Base-by-base conservation (phyloP, 176 grass and related monocot genomes). In the Tillandsia fasciculata region DNA sequence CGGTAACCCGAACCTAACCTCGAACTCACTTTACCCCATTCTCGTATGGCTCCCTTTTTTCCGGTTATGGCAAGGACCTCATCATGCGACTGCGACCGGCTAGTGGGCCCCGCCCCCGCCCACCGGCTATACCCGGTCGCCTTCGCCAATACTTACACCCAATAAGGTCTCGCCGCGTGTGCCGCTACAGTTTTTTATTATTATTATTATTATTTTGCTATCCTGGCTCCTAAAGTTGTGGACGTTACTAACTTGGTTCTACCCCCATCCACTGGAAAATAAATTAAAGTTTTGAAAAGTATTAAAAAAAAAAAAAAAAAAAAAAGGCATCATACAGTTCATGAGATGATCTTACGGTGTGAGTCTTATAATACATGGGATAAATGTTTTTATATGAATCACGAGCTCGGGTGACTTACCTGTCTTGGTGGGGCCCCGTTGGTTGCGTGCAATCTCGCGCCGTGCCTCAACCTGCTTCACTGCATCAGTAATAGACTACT, bases 1-100 rank as follows among this genome's bases (percentile, higher is more conserved):
- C 52, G 69, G 74, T 68, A 78, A 64, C 70, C 53, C 33, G 33
- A 28, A 28, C 11, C 53, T 52, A 67, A 70, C 70, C 70, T 78
- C 70, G 68, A 70, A 84, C 70, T 10, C 18, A 15, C 13, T 68
- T 71, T 52, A 49, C 51, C 68, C 56, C 77, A 18, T 73, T 73
- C 68, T 78, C 75, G 63, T 56, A 69, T 74, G 17, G 2, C 3
- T 24, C 12, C 33, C 50, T 73, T 77, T 72, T 63, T 78, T 70
- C 81, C 75, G 53, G 69, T 83, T 83, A 69, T 78, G 81, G 63
- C 68, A 83, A 63, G 23, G 42, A 65, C 13, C 1, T 61, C 56
- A 20, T 50, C 50, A 49, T 67, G 1, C 10, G 11, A 74, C 33
- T 33, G 26, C 53, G 52, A 50, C 65, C 33, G 33, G 33, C 33